Base-by-base conservation (phyloP, 768 basidiomycete species). In the Boletus pseudopeckii region DNA sequence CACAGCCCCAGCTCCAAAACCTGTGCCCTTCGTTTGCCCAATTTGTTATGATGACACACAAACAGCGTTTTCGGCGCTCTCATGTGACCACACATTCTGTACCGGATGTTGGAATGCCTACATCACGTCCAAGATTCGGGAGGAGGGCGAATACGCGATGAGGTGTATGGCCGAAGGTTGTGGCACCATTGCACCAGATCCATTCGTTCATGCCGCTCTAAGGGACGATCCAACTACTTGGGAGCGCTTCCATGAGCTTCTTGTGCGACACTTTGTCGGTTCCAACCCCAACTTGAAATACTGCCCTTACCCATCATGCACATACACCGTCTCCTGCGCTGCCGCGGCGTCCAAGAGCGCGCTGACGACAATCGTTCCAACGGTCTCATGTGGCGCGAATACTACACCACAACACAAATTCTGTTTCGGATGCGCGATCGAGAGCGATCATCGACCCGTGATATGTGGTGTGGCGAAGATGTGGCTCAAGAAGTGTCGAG, bases 401-500 rank as follows among this genome's bases (percentile, higher is more conserved):
- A 77, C 78, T 7, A 72, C 77, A 13, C 72, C 79, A 17, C 68
- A 70, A 48, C 89, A 95, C 70, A 81, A 80, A 52, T 96, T 98
- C 70, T 99, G 97, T 72, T 99, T 99, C 65, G 96, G 97, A 7
- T 99, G 97, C 67, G 73, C 83, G 41, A 82, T 92, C 59, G 88
- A 93, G 64, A 81, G 79, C 59, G 93, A 96, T 68, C 97, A 99
- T 67, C 82, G 92, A 30, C 97, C 97, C 0, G 85, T 97, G 41
- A 80, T 97, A 45, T 99, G 97, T 71, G 77, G 72, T 6, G 87
- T 95, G 22, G 91, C 94, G 57, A 86, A 80, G 76, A 81, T 93
- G 78, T 99, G 97, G 97, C 72, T 95, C 64, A 91, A 88, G 81
- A 98, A 99, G 72, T 98, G 97, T 72, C 83, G 85, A 47, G 97